Conservation (phyloP, 2,329 filamentous ascomycete genomes). For the Orbilia blumenaviensis region DNA sequence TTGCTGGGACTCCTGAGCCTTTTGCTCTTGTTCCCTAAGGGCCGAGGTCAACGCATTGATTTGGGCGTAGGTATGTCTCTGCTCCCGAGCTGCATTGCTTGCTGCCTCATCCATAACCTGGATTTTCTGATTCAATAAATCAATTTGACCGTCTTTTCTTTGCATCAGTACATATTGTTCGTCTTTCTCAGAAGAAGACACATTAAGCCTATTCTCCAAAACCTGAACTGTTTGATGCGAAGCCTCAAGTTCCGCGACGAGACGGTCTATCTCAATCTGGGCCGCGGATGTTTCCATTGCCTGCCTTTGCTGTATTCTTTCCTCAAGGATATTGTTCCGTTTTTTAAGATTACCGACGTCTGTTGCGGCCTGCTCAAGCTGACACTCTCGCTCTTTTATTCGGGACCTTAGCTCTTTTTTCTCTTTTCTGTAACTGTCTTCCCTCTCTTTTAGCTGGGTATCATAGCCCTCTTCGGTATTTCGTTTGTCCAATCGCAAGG, state of each 20-base stretch:
- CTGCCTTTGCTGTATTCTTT: not conserved
- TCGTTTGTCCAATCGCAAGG: not conserved
- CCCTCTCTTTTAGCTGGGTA: not conserved
- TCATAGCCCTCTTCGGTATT: not conserved
- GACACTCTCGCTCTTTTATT: not conserved
- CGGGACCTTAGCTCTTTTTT: not conserved
- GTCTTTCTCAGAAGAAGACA: not conserved
- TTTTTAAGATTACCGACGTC: not conserved
- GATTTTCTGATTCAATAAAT: not conserved
- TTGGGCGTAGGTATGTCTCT: not conserved
- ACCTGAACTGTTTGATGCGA: not conserved
- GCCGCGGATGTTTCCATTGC: not conserved
- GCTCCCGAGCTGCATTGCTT: not conserved
- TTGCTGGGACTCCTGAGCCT: not conserved
- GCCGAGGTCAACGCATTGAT: not conserved
- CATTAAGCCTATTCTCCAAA: not conserved
- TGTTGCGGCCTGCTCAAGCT: not conserved
- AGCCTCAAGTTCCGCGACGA: not conserved
- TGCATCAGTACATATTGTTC: not conserved
- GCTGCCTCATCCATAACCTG: not conserved
- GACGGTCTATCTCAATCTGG: not conserved
- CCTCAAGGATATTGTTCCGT: not conserved
- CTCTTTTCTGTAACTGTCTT: not conserved
- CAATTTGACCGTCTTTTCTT: conserved; percentile 1
- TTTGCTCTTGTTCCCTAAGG: not conserved